Base-by-base conservation (phyloP, 2,329 filamentous ascomycete species). In the Pseudocercospora vitis region DNA sequence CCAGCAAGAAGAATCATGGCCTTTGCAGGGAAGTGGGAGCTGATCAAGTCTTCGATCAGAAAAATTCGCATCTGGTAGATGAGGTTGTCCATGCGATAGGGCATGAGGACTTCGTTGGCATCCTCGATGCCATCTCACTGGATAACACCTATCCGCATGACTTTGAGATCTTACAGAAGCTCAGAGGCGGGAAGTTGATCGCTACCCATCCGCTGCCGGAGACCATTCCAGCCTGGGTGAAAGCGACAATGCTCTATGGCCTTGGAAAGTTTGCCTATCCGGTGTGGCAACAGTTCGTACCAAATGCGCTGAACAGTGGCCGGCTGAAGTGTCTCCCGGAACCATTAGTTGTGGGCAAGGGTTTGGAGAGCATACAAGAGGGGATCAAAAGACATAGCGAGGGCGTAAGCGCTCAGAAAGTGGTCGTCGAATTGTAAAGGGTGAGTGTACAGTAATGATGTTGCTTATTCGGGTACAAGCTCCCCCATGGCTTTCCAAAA, bases 401-500 rank as follows among this genome's bases (percentile, higher is more conserved):
- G 18, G 50, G 29, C 16, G 49, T 48, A n/a, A n/a, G n/a, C n/a
- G n/a, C n/a, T n/a, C n/a, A 29, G 33, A 37, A 19, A 37, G 14
- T 18, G 35, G 19, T 53, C 35, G 19, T n/a, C n/a, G n/a, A n/a
- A n/a, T n/a, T n/a, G n/a, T n/a, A n/a, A n/a, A n/a, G n/a, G n/a
- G n/a, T n/a, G n/a, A n/a, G n/a, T n/a, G n/a, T n/a, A n/a, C n/a
- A n/a, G n/a, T n/a, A n/a, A n/a, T 21, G n/a, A 18, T 9, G 14
- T 8, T 18, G 9, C 12, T 46, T 60, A 68, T 53, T 63, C 66
- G 2, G 67, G 67, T 18, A 69, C 65, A 8, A 63, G 48, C 40
- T 52, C 54, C 2, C 53, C 67, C 19, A 68, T 55, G 23, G 59
- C 59, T 40, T 65, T 62, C 77, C 77, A 79, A 40, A 78, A 73